Evolutionary conservation across 331 rosid genomes (phyloP), one percentile per base, ranked within the genome.

Genomic region (Malus hybrid): DNA sequence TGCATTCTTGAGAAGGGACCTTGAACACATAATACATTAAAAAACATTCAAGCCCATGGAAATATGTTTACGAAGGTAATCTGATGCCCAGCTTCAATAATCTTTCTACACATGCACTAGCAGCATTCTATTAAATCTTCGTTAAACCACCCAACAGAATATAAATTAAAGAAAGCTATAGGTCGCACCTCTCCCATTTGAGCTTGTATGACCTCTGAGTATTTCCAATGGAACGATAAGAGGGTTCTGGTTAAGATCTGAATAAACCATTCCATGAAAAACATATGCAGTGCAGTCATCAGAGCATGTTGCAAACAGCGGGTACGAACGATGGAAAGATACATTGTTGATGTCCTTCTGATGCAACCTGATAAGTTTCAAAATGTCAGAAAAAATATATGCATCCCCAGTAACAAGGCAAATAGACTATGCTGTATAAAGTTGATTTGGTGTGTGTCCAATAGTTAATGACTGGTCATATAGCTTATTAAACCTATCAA

Each of bases 241-340:
- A 77, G 97, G 97, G 86, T 94, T 86, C 84, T 94, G 87, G 73
- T 93, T 94, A 73, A 90, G 93, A 85, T 94, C 99, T 13, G 96
- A 82, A 80, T 94, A 94, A 71, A 94, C 96, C 92, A 82, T 92
- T 82, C 99, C 99, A 56, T 89, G 96, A 57, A 92, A 94, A 81
- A 94, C 87, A 83, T 89, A 90, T 24, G 96, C 92, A 42, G 89
- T 85, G 86, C 97, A 79, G 62, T 94, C 96, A 77, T 94, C 99
- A 36, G 99, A 94, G 92, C 96, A 86, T 22, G 97, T 85, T 22
- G 99, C 97, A 83, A 92, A 94, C 72, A 94, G 66, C 19, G 99
- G 96, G 77, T 85, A 92, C 15, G 94, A 81, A 19, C 91, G 93
- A 78, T 92, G 99, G 74, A 86, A 90, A 66, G 85, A 88, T 65